phyloP scores from a whole-genome alignment of 495 filamentous ascomycete species.

The Hypomontagnella monticulosa region DNA sequence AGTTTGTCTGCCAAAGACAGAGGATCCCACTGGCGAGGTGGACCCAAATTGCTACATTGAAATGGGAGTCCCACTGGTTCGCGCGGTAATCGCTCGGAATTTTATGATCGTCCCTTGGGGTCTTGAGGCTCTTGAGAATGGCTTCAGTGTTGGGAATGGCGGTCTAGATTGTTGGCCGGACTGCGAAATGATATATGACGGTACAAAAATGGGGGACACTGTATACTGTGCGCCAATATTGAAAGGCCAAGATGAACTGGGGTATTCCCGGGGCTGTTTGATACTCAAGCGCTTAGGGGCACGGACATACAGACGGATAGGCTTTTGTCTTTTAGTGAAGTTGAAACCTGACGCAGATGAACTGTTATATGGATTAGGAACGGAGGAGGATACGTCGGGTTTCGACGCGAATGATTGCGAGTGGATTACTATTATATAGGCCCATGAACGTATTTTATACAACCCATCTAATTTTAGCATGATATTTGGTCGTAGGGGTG shows the following conservation, averaged over 20 bases:
- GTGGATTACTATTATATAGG: too few relatives aligned
- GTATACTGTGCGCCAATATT: slow-evolving; percentile 15
- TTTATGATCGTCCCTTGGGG: too few relatives aligned
- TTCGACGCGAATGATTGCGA: not conserved
- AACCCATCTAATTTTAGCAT: too few relatives aligned
- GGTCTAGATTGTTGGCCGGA: slow-evolving; percentile 6
- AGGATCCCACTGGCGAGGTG: slow-evolving; percentile 3
- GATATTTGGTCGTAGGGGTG: too few relatives aligned
- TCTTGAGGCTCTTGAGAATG: not conserved
- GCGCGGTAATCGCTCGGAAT: slow-evolving; percentile 2
- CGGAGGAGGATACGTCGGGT: too few relatives aligned
- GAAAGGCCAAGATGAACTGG: not conserved
- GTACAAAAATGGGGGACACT: not conserved
- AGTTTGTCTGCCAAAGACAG: slow-evolving; percentile 8
- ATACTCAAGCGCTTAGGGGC: slow-evolving; percentile 1
- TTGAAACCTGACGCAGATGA: too few relatives aligned
- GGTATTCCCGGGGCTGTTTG: slow-evolving; percentile 11
- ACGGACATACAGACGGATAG: slow-evolving; percentile 4
- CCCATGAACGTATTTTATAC: too few relatives aligned
- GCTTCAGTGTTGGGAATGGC: not conserved
- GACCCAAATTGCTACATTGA: not conserved
- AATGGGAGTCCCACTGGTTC: not conserved
- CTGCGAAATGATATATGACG: slow-evolving; percentile 13
- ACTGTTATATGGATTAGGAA: too few relatives aligned
- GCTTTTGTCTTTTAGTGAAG: slow-evolving; percentile 7